Conservation (phyloP, 176 grass and related monocot genomes). For the Aegilops speltoides region DNA sequence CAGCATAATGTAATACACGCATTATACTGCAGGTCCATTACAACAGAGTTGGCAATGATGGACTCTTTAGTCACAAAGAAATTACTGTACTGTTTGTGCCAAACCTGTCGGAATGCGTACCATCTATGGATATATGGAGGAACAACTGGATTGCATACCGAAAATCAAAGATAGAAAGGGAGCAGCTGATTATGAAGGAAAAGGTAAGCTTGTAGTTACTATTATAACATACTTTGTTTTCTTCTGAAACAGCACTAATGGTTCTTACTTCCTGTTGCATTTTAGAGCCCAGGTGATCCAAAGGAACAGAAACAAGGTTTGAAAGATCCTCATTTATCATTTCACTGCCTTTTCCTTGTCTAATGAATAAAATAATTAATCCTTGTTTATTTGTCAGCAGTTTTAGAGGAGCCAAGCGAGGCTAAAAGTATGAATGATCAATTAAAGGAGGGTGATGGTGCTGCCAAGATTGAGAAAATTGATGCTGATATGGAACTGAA, state of each 20-base stretch:
- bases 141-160: slow-evolving; percentile 70
- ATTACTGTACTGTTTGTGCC: slow-evolving; percentile 88
- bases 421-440: slow-evolving; percentile 26
- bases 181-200: slow-evolving; percentile 54
- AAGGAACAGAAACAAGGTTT: slow-evolving; percentile 64
- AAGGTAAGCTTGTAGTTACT: slow-evolving; percentile 52
- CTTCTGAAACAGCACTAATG: neutral
- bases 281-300: slow-evolving; percentile 55
- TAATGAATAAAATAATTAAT: slow-evolving; percentile 5
- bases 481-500: slow-evolving; percentile 25
- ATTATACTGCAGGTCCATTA: slow-evolving; percentile 77
- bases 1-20: neutral
- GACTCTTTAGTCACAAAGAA: slow-evolving; percentile 80
- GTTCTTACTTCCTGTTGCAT: slow-evolving; percentile 7
- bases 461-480: slow-evolving; percentile 39
- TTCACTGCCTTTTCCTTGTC: neutral
- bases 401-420: slow-evolving; percentile 36
- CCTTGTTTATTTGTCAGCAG: slow-evolving; percentile 7
- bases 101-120: slow-evolving; percentile 76
- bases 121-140: slow-evolving; percentile 77
- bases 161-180: slow-evolving; percentile 65
- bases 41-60: slow-evolving; percentile 82
- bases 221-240: neutral
- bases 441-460: slow-evolving; percentile 24
- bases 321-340: slow-evolving; percentile 18